Evolutionary conservation across 306 rosid species (phyloP).

Genomic region (Cucurbita ficifolia): DNA sequence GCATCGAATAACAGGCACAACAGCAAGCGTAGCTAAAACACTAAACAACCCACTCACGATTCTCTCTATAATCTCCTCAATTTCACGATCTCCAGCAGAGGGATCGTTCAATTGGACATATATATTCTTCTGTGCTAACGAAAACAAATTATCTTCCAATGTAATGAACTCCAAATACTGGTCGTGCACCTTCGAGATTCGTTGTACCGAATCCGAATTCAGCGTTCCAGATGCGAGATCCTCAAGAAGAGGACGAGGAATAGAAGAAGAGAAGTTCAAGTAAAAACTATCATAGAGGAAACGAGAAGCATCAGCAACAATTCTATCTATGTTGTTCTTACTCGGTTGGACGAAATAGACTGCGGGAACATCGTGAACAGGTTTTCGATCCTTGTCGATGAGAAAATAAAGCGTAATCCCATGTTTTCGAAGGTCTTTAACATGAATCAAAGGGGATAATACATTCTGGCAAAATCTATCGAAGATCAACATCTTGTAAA

Average conservation of each 20-base stretch:
- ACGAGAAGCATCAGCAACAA: conserved; percentile 61
- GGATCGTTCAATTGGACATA: conserved; percentile 81
- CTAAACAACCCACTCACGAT: conserved; percentile 66
- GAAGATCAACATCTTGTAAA: conserved; percentile 79
- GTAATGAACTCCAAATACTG: conserved; percentile 90
- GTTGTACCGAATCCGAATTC: conserved; percentile 47
- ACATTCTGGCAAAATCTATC: conserved; percentile 82
- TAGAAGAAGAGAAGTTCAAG: conserved; percentile 66
- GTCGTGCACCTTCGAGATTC: conserved; percentile 80
- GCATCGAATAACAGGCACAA: conserved; percentile 75
- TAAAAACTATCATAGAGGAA: conserved; percentile 65
- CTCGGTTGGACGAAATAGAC: conserved; percentile 81
- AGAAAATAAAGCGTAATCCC: conserved; percentile 87
- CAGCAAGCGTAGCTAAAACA: conserved; percentile 72
- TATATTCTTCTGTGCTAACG: conserved; percentile 60
- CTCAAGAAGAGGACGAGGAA: conserved; percentile 86
- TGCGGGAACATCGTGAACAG: conserved; percentile 84
- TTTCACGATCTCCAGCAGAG: conserved; percentile 82
- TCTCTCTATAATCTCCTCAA: conserved; percentile 76
- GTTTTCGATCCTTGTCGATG: conserved; percentile 83
- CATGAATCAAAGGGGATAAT: conserved; percentile 77
- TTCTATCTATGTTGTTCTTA: conserved; percentile 48
- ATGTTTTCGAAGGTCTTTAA: conserved; percentile 88
- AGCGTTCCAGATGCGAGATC: conserved; percentile 79
- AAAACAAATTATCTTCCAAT: conserved; percentile 69